A percentile compares a stretch with the other conserved stretches of the same genome.
Conservation (phyloP, 2,329 filamentous ascomycete species). For the Aspergillus pseudoviridinutans region DNA sequence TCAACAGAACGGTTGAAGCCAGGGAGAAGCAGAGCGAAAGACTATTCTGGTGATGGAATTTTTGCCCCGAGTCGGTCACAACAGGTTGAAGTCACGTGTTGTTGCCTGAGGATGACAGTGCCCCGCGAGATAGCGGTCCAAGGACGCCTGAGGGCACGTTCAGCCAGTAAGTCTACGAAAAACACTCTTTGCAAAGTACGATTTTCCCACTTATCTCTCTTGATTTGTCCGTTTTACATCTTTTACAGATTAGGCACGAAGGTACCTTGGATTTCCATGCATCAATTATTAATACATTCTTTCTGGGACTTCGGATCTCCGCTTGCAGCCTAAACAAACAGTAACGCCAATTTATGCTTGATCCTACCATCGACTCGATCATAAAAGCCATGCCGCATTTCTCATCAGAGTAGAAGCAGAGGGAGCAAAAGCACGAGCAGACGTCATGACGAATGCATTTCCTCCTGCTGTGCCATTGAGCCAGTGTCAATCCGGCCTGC, state of each 20-base stretch:
- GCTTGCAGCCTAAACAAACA: slow-evolving; percentile 1
- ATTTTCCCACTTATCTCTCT: background rate
- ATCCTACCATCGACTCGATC: slow-evolving; percentile 4
- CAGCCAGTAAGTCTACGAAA: background rate
- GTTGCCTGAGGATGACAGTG: slow-evolving; percentile 16
- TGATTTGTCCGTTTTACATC: background rate
- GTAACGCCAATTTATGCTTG: slow-evolving; percentile 8
- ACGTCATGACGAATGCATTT: background rate
- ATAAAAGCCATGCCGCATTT: slow-evolving; percentile 17
- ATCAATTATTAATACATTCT: background rate
- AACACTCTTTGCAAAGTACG: background rate
- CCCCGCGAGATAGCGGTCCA: slow-evolving; percentile 11
- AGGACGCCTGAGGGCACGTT: background rate
- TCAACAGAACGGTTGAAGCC: slow-evolving; percentile 18
- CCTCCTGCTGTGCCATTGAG: background rate
- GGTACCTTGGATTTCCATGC: background rate
- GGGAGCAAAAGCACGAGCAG: background rate
- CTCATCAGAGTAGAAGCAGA: slow-evolving; percentile 6
- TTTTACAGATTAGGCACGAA: background rate
- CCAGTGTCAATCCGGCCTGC: background rate
- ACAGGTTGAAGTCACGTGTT: slow-evolving; percentile 17
- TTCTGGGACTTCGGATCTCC: background rate
- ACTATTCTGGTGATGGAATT: slow-evolving; percentile 26
- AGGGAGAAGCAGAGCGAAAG: slow-evolving; percentile 26
- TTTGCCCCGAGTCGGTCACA: slow-evolving; percentile 23